Evolutionary conservation across 2,329 filamentous ascomycete genomes (phyloP), one percentile per base, ranked within the genome.

Genomic region (Ophiostoma pallidulum): DNA sequence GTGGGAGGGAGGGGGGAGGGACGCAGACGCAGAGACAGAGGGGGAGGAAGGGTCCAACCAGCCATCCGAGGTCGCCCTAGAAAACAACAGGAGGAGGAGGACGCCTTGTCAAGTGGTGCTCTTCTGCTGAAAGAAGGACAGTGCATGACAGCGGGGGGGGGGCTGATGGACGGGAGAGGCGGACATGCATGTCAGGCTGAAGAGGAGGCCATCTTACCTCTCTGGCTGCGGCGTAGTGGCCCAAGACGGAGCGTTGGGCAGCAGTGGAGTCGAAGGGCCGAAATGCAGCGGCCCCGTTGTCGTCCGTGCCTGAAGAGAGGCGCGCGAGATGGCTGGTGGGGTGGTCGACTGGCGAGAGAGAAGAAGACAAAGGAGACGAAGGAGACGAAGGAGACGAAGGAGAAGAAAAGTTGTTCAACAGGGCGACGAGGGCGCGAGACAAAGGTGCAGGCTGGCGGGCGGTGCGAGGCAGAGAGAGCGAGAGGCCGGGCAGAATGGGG

Each of bases 251-350:
- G 20, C 28, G 51, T 53, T 53, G 51, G 51, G 51, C 51, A 53
- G 41, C 51, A 53, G 51, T 50, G 51, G 48, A 50, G 50, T 42
- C 41, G 39, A 32, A 40, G 20, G 26, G 24, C n/a, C n/a, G n/a
- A n/a, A n/a, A n/a, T n/a, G n/a, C n/a, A n/a, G n/a, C n/a, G n/a
- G n/a, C n/a, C n/a, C n/a, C n/a, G n/a, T n/a, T n/a, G n/a, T n/a
- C n/a, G 14, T 24, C 4, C 12, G 31, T 38, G 33, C 42, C 42
- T 46, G 43, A 39, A n/a, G n/a, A n/a, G n/a, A n/a, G n/a, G n/a
- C n/a, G n/a, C n/a, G n/a, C n/a, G n/a, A n/a, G n/a, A n/a, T n/a
- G n/a, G n/a, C n/a, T n/a, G n/a, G n/a, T n/a, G n/a, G n/a, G n/a
- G n/a, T n/a, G n/a, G n/a, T n/a, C n/a, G n/a, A n/a, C n/a, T n/a